Evolutionary conservation across 2,329 filamentous ascomycete species (phyloP), one percentile per base, ranked within the genome.

Genomic region (Chrysoporthe deuterocubensis): DNA sequence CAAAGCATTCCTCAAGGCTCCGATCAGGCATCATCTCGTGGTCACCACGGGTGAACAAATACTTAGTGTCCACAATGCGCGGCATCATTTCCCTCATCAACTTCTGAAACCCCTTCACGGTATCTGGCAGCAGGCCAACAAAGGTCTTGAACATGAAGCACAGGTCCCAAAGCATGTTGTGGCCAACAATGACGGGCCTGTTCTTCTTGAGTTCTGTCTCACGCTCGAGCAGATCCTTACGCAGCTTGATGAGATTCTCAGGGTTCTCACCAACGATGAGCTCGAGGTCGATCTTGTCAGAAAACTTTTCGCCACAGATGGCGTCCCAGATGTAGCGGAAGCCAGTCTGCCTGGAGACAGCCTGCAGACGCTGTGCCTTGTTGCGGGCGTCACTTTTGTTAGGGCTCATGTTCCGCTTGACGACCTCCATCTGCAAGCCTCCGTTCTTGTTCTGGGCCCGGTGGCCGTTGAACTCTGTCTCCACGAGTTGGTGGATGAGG

Each of bases 21-120:
- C 67, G 57, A 1, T 69, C 67, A 4, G 71, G 50, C 89, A 96
- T 44, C 93, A 96, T 72, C 91, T 96, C 75, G 88, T 96, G 66
- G 90, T 88, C 2, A 87, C 90, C 7, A 85, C 92, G 0, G 89
- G 92, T 64, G 89, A 91, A 0, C 87, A 92, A 65, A 87, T 96
- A 11, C 76, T 96, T 52, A 90, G 93, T 44, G 86, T 97, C 46
- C 88, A 91, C 64, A 75, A 85, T 65, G 0, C 77, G 74, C 0
- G 82, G 80, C 50, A 83, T 81, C 2, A 86, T 72, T 1, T 76
- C 72, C 70, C 88, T 83, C 1, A 90, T 80, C 2, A 77, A 74
- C 6, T 75, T 68, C 50, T 81, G 78, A 72, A 91, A 92, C 32
- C 84, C 83, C 2, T 81, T 78, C 1, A 89, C 75, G 0, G 79